A percentile compares a stretch with the other conserved stretches of the same genome.
These are phyloP conservation scores for Suillus occidentalis DNA, from an alignment of 768 basidiomycete species.

Conservation along the genomic window DNA sequence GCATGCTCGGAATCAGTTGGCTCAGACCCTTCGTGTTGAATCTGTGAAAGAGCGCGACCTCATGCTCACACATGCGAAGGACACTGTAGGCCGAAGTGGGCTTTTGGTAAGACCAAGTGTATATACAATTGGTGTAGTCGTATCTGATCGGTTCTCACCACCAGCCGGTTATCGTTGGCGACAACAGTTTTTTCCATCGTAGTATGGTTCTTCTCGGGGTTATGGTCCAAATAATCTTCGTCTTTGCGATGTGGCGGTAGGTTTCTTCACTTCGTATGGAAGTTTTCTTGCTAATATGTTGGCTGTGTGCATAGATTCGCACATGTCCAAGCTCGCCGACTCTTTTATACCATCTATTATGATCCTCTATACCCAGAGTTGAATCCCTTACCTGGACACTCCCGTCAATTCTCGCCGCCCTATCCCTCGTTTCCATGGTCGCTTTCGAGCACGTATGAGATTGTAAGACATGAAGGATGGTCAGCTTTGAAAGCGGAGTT, in stretches of 20 bases:
- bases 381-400: slow-evolving; percentile 44
- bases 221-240: slow-evolving; percentile 45
- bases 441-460: slow-evolving; percentile 35
- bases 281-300: slow-evolving; percentile 9
- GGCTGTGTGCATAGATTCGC: slow-evolving; percentile 36
- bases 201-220: slow-evolving; percentile 37
- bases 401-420: slow-evolving; percentile 32
- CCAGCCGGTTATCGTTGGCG: slow-evolving; percentile 23
- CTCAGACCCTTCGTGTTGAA: slow-evolving; percentile 41
- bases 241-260: slow-evolving; percentile 60
- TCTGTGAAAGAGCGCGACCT: slow-evolving; percentile 36
- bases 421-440: slow-evolving; percentile 40
- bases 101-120: slow-evolving; percentile 36
- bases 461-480: slow-evolving; percentile 43
- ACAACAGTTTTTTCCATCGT: slow-evolving; percentile 23
- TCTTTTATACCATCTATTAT: slow-evolving; percentile 74
- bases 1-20: slow-evolving; percentile 46
- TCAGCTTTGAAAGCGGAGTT: slow-evolving; percentile 37
- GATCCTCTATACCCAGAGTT: slow-evolving; percentile 78
- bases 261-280: slow-evolving; percentile 15
- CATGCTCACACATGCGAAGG: slow-evolving; percentile 34
- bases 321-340: slow-evolving; percentile 48
- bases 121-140: slow-evolving; percentile 1
- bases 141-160: slow-evolving; percentile 10
- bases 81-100: slow-evolving; percentile 36